Conservation (phyloP, 2,329 filamentous ascomycete genomes). For the Fusarium domesticum region DNA sequence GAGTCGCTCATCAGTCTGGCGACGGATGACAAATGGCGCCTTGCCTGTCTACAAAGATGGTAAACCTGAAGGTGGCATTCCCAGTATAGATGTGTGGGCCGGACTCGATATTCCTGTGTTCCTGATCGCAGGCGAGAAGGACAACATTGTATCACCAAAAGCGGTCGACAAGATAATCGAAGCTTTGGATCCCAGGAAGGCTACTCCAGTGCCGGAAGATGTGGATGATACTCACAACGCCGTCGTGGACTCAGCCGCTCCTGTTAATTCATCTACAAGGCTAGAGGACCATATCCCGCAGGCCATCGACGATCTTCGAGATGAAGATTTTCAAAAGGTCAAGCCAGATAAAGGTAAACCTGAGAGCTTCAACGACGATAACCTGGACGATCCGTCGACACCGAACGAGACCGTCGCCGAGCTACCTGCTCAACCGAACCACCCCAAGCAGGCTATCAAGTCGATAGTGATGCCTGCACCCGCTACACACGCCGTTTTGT, state of each 20-base stretch:
- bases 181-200: constrained; percentile 32
- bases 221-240: constrained; percentile 29
- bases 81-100: constrained; percentile 68
- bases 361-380: constrained; percentile 35
- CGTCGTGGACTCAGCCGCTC: constrained; percentile 48
- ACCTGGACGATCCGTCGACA: constrained; percentile 45
- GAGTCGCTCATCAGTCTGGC: constrained; percentile 77
- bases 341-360: constrained; percentile 20
- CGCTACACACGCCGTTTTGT: constrained; percentile 80
- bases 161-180: constrained; percentile 66
- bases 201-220: constrained; percentile 12
- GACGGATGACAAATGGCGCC: constrained; percentile 72
- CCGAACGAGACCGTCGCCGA: constrained; percentile 41
- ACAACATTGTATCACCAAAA: constrained; percentile 68
- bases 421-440: constrained; percentile 47
- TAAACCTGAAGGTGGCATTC: constrained; percentile 59
- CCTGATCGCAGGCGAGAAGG: constrained; percentile 73
- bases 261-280: constrained; percentile 39
- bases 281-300: constrained; percentile 34
- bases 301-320: constrained; percentile 34
- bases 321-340: constrained; percentile 25
- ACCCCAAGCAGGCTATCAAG: constrained; percentile 58
- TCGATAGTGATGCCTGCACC: constrained; percentile 70
- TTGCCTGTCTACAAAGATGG: constrained; percentile 59
- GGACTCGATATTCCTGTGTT: constrained; percentile 71